Percentiles rank a stretch among this genome's conserved stretches.
phyloP scores from a whole-genome alignment of 1,284 basidiomycete species.

The Ceraceosorus guamensis region DNA sequence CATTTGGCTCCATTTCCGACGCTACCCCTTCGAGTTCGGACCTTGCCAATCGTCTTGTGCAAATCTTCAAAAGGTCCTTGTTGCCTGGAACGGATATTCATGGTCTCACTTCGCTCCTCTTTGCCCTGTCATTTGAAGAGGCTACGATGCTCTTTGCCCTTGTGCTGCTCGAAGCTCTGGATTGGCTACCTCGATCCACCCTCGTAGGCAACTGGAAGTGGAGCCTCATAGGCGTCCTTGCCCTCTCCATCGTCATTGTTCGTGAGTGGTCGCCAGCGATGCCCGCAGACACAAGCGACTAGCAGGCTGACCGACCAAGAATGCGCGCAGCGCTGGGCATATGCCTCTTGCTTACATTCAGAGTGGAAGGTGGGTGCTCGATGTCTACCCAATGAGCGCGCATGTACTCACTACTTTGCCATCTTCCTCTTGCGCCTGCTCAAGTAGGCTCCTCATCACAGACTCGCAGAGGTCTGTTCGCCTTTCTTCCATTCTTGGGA shows the following conservation, averaged over 20 bases:
- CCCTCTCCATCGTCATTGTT: slow-evolving; percentile 21
- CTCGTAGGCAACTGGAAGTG: slow-evolving; percentile 18
- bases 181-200: slow-evolving; percentile 6
- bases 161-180: slow-evolving; percentile 35
- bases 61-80: too few species aligned
- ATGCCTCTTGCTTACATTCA: slow-evolving; percentile 32
- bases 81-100: not conserved
- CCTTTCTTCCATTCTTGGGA: slow-evolving; percentile 24
- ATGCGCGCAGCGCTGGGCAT: slow-evolving; percentile 16
- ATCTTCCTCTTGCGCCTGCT: not conserved
- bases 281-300: not conserved
- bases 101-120: slow-evolving; percentile 24
- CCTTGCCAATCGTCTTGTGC: too few species aligned
- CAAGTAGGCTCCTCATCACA: not conserved
- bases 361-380: slow-evolving; percentile 12
- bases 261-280: slow-evolving; percentile 6
- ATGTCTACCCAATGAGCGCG: not conserved
- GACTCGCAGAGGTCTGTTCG: slow-evolving; percentile 15
- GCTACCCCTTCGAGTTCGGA: too few species aligned
- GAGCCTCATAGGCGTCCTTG: slow-evolving; percentile 10
- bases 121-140: slow-evolving; percentile 39
- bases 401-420: not conserved
- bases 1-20: too few species aligned
- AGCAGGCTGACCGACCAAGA: slow-evolving; percentile 4
- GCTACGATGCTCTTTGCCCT: slow-evolving; percentile 29